Base-by-base conservation (phyloP, 2,329 filamentous ascomycete species). In the Exophiala phaeomuriformis region DNA sequence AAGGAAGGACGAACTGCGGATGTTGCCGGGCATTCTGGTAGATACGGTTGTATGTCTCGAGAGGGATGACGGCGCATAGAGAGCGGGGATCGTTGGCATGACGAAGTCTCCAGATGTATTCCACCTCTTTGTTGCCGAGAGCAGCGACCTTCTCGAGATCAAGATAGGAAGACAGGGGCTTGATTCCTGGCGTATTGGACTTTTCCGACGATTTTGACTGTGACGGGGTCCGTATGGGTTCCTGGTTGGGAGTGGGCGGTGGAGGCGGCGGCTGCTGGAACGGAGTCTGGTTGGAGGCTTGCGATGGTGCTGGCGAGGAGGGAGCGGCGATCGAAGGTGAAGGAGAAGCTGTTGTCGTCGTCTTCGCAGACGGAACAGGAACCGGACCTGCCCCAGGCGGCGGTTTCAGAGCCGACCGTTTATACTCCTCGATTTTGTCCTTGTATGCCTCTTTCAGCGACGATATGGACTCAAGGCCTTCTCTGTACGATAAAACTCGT, bases 1-100 rank as follows among this genome's bases (percentile, higher is more conserved):
- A 79, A 0, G 93, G 93, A 1, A 98, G 80, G 51, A 98, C 85
- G 72, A 98, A 98, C 63, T 90, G 85, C 9, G 93, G 93, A 68
- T 91, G 81, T 48, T 75, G 75, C 59, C 82, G 82, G 9, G 90
- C 93, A 2, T 83, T 82, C 0, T 73, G 68, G 58, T 85, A 81
- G 67, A 98, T 88, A 48, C 80, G 76, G 33, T 74, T 68, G 74
- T 90, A 97, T n/a, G 84, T 87, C 1, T 78, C 68, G 2, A 84
- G 69, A 0, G 89, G 85, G 52, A 98, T 83, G 44, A 82, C 78
- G 30, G 93, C 94, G 72, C 88, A 94, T n/a, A 98, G 80, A 8
- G 85, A 86, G 58, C 82, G 78, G 0, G 83, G 75, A 60, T 86
- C 83, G 10, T 77, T 71, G 39, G 89, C 85, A 73, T 96, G 88